Percentiles rank a stretch among this genome's conserved stretches.
Evolutionary conservation across 2,329 filamentous ascomycete species (phyloP).

Genomic region (Colletotrichum karsti): DNA sequence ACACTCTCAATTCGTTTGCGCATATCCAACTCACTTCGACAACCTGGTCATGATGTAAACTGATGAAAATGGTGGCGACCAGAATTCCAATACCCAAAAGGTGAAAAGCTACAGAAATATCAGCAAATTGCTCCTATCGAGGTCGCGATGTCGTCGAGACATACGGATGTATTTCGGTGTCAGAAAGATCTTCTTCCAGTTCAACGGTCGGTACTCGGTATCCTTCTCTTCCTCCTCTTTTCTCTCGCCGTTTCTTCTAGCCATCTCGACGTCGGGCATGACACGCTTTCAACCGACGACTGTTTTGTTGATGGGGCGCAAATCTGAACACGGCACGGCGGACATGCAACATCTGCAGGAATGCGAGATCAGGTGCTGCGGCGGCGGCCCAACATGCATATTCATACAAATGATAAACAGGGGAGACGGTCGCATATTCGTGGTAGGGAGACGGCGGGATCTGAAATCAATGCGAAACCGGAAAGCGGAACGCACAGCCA

Average conservation of each 20-base stretch:
- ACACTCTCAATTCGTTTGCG: fast-evolving
- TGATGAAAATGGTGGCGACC: slow-evolving; percentile 41
- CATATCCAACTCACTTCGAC: slow-evolving; percentile 36
- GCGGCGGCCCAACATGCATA: slow-evolving; percentile 8
- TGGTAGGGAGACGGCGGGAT: slow-evolving; percentile 21
- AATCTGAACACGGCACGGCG: not conserved
- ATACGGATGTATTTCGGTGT: slow-evolving; percentile 43
- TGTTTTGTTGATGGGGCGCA: not conserved
- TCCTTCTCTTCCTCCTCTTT: slow-evolving; percentile 26
- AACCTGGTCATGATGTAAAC: slow-evolving; percentile 47
- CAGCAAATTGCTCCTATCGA: not conserved
- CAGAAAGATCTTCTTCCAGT: slow-evolving; percentile 43
- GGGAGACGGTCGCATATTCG: not conserved
- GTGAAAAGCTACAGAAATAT: slow-evolving; percentile 29
- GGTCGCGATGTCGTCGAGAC: not conserved
- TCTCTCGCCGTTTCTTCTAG: slow-evolving; percentile 14
- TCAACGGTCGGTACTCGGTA: slow-evolving; percentile 42
- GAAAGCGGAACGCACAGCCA: slow-evolving; percentile 28
- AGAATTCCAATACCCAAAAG: slow-evolving; percentile 39
- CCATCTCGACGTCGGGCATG: slow-evolving; percentile 27
- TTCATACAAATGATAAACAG: slow-evolving; percentile 2
- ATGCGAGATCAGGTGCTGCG: too few relatives aligned
- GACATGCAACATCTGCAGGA: not conserved
- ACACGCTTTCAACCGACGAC: not conserved
- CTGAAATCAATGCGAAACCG: slow-evolving; percentile 31